phyloP scores from a whole-genome alignment of 176 grass and related monocot species.

The Aegilops tauschii region DNA sequence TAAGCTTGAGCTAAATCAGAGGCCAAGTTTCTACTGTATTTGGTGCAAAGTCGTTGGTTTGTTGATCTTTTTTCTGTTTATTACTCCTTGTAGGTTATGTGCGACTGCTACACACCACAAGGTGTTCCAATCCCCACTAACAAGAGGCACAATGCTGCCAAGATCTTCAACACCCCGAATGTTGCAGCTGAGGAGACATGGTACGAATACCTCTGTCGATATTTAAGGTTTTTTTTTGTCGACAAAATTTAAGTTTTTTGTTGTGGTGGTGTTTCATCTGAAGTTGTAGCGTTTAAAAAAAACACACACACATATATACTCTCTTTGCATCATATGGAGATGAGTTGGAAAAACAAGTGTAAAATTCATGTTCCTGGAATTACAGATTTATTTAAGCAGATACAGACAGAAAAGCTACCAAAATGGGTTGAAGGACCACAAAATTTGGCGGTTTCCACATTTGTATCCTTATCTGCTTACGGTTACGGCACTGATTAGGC shows the following conservation, averaged over 20 bases:
- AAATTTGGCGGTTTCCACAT: neutral
- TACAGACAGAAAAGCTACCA: neutral
- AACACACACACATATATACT: neutral
- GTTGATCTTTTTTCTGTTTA: neutral
- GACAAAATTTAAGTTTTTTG: neutral
- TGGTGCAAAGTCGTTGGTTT: neutral
- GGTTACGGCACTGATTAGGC: neutral
- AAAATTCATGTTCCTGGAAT: neutral
- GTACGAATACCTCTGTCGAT: conserved; percentile 29
- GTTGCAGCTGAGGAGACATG: conserved; percentile 73
- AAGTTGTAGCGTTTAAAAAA: neutral
- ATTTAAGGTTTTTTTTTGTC: neutral
- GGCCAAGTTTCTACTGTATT: neutral
- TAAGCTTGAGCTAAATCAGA: neutral
- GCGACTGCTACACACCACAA: conserved; percentile 93
- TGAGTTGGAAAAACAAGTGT: neutral
- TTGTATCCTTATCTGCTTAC: conserved; percentile 10
- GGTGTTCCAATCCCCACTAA: conserved; percentile 76
- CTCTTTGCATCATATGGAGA: neutral
- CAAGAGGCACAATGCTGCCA: conserved; percentile 84
- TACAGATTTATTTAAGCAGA: neutral
- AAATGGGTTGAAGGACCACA: conserved; percentile 12
- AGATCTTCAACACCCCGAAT: conserved; percentile 66
- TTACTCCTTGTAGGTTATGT: conserved; percentile 68
- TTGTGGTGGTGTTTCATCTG: neutral